Evolutionary conservation across 352 stramenopile species (phyloP).

Genomic region (Halophytophthora polymorphica): DNA sequence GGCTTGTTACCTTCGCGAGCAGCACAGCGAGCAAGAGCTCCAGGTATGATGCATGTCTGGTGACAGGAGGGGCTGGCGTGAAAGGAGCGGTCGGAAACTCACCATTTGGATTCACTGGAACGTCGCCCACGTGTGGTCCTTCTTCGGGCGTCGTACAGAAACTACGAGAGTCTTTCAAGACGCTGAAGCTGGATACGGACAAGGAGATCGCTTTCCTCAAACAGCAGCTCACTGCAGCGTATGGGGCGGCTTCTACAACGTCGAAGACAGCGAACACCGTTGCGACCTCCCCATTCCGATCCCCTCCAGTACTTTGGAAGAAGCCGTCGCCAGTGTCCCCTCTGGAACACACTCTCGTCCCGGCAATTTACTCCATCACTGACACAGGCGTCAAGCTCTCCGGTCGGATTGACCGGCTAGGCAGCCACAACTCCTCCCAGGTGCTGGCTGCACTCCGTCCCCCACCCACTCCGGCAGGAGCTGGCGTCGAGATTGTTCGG

Average conservation of each 20-base stretch:
- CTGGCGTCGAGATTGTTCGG: slow-evolving; percentile 18
- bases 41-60: slow-evolving; percentile 25
- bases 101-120: background rate
- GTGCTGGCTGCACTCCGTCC: slow-evolving; percentile 30
- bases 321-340: background rate
- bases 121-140: background rate
- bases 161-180: slow-evolving; percentile 48
- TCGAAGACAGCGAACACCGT: background rate
- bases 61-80: background rate
- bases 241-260: background rate
- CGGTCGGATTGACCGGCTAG: slow-evolving; percentile 41
- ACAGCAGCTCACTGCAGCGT: slow-evolving; percentile 25
- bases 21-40: slow-evolving; percentile 25
- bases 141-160: slow-evolving; percentile 15
- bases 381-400: slow-evolving; percentile 39
- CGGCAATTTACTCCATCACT: slow-evolving; percentile 57
- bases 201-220: slow-evolving; percentile 53
- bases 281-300: background rate
- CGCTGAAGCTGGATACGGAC: slow-evolving; percentile 53
- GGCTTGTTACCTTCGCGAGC: slow-evolving; percentile 27
- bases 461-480: slow-evolving; percentile 3
- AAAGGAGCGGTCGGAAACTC: background rate
- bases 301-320: background rate
- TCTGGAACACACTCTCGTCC: slow-evolving; percentile 23
- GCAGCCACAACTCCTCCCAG: slow-evolving; percentile 43